Conservation (phyloP, 768 basidiomycete species). For the Mycena indigotica region DNA sequence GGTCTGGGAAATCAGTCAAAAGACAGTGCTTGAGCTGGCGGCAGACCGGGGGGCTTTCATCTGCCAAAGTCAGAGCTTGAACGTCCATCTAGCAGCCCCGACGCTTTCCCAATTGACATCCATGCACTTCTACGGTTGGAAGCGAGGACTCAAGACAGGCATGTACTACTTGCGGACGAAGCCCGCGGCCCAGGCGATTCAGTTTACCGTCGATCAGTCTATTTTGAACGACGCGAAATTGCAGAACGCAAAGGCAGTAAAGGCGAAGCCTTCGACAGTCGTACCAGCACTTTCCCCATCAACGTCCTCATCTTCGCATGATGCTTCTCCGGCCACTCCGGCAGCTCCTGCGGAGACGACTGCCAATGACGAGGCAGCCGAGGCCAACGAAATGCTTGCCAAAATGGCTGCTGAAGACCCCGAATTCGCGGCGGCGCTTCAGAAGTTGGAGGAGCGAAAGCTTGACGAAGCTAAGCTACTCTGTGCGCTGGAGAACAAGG, state of each 20-base stretch:
- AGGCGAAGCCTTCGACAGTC: conserved; percentile 26
- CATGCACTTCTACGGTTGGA: conserved; percentile 88
- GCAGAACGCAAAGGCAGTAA: conserved; percentile 39
- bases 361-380: conserved; percentile 31
- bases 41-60: conserved; percentile 86
- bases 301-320: conserved; percentile 32
- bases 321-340: conserved; percentile 23
- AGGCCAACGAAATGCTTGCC: conserved; percentile 51
- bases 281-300: conserved; percentile 28
- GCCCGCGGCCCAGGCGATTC: conserved; percentile 77
- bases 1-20: conserved; percentile 86
- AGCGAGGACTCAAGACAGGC: conserved; percentile 82
- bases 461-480: conserved; percentile 77
- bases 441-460: conserved; percentile 70
- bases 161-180: conserved; percentile 83
- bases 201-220: conserved; percentile 71
- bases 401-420: conserved; percentile 62
- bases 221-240: conserved; percentile 67
- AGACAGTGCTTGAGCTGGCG: conserved; percentile 78
- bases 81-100: conserved; percentile 74
- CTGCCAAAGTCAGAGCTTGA: conserved; percentile 79
- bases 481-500: conserved; percentile 93
- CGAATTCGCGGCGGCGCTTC: conserved; percentile 79
- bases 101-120: conserved; percentile 73
- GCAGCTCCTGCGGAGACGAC: conserved; percentile 17